Percentiles rank a stretch among this genome's conserved stretches.
Conservation (phyloP, 1,139 yeast genomes). For the Geotrichum phurueaensis region DNA sequence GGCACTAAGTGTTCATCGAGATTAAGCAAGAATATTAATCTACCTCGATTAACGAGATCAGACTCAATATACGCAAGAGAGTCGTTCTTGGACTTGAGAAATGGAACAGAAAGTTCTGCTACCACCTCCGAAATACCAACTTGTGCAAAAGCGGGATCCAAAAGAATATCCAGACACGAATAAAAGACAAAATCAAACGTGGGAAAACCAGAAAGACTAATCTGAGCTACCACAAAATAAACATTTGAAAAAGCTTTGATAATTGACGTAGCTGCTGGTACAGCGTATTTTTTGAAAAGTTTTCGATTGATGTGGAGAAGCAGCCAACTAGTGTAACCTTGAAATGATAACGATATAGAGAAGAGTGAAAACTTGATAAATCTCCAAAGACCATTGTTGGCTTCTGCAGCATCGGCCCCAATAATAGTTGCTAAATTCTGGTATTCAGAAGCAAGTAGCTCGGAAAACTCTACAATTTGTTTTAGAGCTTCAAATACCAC, state of each 20-base stretch:
- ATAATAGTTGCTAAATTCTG: not conserved
- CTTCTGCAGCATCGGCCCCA: conserved; percentile 13
- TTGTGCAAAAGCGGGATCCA: conserved; percentile 30
- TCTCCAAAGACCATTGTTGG: conserved; percentile 23
- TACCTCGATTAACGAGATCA: conserved; percentile 43
- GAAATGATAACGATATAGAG: conserved; percentile 48
- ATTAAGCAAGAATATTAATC: conserved; percentile 52
- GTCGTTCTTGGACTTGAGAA: not conserved
- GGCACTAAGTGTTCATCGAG: conserved; percentile 54
- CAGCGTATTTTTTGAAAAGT: conserved; percentile 18
- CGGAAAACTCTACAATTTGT: conserved; percentile 10
- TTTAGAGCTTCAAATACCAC: conserved; percentile 12
- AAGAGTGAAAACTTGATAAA: conserved; percentile 45
- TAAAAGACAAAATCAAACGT: conserved; percentile 60
- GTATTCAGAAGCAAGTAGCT: conserved; percentile 13
- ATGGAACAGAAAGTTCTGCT: conserved; percentile 8
- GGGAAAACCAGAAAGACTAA: conserved; percentile 70
- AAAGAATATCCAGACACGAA: conserved; percentile 45
- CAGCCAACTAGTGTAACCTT: conserved; percentile 45
- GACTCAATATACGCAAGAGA: conserved; percentile 6
- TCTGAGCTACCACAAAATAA: conserved; percentile 50
- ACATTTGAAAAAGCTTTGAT: conserved; percentile 47
- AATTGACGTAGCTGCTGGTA: conserved; percentile 37
- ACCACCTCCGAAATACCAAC: conserved; percentile 5
- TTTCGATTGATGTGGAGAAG: conserved; percentile 27